These are phyloP conservation scores for Yamadazyma conglobata DNA, from an alignment of 1,139 yeast species.

Conservation along the genomic window DNA sequence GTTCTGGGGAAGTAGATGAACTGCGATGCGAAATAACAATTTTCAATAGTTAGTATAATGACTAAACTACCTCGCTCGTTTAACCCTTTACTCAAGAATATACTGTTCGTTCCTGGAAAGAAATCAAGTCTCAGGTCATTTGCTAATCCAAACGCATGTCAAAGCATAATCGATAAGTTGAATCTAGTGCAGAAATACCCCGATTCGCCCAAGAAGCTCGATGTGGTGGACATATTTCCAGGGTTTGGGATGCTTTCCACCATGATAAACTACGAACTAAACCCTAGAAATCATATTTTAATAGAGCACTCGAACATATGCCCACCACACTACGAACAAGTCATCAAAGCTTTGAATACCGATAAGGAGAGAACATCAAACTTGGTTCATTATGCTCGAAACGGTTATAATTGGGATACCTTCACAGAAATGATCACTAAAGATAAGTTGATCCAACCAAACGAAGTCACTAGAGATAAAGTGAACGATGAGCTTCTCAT, in stretches of 20 bases:
- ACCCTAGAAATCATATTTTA: constrained; percentile 59
- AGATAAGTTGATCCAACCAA: constrained; percentile 41
- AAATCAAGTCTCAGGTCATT: constrained; percentile 18
- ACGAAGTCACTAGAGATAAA: constrained; percentile 35
- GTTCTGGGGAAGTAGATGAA: not conserved
- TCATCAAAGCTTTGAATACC: constrained; percentile 21
- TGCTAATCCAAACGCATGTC: constrained; percentile 26
- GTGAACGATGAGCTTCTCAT: constrained; percentile 62
- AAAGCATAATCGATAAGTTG: constrained; percentile 40
- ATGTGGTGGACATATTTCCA: constrained; percentile 66
- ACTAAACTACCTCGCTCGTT: constrained; percentile 20
- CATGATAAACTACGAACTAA: constrained; percentile 51
- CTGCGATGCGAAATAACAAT: constrained; percentile 1
- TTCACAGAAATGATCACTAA: constrained; percentile 43
- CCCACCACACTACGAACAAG: constrained; percentile 24
- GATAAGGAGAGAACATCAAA: constrained; percentile 26
- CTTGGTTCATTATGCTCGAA: constrained; percentile 29
- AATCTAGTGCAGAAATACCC: constrained; percentile 41
- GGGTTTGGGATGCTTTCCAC: constrained; percentile 52
- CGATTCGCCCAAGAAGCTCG: constrained; percentile 33
- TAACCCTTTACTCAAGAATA: constrained; percentile 27
- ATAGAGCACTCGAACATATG: constrained; percentile 50
- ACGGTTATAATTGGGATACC: constrained; percentile 68
- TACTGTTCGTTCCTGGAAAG: constrained; percentile 13
- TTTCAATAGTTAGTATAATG: no score